phyloP scores from a whole-genome alignment of 2,329 filamentous ascomycete species.

The Pseudogymnoascus sp. region DNA sequence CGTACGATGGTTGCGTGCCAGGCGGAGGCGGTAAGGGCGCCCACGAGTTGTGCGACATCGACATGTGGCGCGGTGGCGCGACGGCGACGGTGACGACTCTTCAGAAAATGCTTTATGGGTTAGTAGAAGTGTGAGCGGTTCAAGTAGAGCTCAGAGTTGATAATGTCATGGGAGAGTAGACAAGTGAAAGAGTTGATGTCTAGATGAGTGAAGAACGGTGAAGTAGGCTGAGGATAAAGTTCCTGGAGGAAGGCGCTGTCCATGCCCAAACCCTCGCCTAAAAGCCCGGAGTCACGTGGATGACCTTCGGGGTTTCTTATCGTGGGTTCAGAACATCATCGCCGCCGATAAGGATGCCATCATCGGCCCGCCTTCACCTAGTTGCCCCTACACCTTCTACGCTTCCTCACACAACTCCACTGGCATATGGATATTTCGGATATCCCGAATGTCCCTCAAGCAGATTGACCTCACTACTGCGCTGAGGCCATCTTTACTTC shows the following conservation, averaged over 20 bases:
- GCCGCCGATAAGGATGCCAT: conserved; percentile 8
- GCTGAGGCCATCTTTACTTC: conserved; percentile 81
- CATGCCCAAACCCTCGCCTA: conserved; percentile 6
- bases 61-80: conserved; percentile 6
- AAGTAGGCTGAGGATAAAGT: conserved; percentile 2
- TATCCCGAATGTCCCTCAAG: conserved; percentile 93
- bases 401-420: conserved; percentile 4
- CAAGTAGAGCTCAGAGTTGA: conserved; percentile 5
- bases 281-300: not conserved
- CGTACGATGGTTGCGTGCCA: conserved; percentile 31
- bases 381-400: not conserved
- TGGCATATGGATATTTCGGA: conserved; percentile 49
- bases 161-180: not conserved
- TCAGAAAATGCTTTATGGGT: not conserved
- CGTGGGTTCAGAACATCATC: not conserved
- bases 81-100: not conserved
- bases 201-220: not conserved
- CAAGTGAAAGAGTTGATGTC: not conserved
- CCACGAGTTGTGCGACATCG: conserved; percentile 18
- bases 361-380: not conserved
- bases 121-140: conserved; percentile 6
- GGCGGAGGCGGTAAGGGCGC: conserved; percentile 31
- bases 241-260: not conserved
- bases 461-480: conserved; percentile 93
- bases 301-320: not conserved